phyloP scores from a whole-genome alignment of 2,329 filamentous ascomycete species.

The Fusarium staphyleae region DNA sequence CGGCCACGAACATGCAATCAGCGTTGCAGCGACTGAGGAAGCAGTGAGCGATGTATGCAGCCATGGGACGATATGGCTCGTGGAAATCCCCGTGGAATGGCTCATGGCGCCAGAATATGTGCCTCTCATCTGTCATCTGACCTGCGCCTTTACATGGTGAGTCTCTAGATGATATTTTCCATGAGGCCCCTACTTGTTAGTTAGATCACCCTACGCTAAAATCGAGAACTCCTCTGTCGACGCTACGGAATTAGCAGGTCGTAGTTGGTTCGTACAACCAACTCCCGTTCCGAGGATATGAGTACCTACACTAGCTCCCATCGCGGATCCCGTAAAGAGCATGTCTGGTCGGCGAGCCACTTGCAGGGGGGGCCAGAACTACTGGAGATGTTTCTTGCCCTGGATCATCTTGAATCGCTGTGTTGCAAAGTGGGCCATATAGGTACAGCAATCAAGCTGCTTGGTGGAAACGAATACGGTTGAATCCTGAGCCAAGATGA shows the following conservation, averaged over 20 bases:
- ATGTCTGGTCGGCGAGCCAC: neutral
- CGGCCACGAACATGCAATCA: constrained; percentile 10
- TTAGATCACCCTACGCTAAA: neutral
- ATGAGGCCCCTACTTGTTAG: constrained; percentile 20
- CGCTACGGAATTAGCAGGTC: constrained; percentile 8
- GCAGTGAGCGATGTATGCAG: constrained; percentile 30
- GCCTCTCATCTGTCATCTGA: neutral
- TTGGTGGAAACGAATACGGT: neutral
- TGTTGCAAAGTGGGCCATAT: neutral
- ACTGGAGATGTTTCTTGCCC: neutral
- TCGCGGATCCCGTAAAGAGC: constrained; percentile 3
- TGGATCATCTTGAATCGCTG: too few relatives aligned
- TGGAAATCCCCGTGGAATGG: constrained; percentile 28
- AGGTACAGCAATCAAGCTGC: too few relatives aligned
- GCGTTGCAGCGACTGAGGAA: constrained; percentile 16
- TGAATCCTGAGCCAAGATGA: too few relatives aligned
- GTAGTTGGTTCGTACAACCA: constrained; percentile 21
- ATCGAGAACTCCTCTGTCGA: constrained; percentile 18
- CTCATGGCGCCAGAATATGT: constrained; percentile 22
- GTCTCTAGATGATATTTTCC: neutral
- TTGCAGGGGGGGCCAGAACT: neutral
- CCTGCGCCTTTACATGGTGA: neutral
- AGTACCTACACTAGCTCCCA: constrained; percentile 24
- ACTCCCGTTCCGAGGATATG: constrained; percentile 5
- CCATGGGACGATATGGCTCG: constrained; percentile 32